Percentiles rank a stretch among this genome's conserved stretches.
Evolutionary conservation across 768 basidiomycete genomes (phyloP).

Genomic region (Tricholoma bakamatsutake): DNA sequence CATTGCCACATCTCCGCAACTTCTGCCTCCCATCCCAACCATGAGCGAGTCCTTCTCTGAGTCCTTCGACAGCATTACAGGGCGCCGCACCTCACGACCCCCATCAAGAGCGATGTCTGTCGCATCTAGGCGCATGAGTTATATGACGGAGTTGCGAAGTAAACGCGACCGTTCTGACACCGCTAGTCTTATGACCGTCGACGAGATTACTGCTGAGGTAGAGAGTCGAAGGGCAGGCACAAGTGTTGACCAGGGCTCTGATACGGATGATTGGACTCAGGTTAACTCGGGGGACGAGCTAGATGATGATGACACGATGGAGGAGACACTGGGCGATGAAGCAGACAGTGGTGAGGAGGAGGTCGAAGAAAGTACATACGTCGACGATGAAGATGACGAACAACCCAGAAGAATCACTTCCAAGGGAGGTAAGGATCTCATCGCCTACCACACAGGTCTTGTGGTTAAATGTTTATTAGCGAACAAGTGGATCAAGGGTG

Average conservation of each 20-base stretch:
- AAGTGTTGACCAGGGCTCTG: conserved; percentile 35
- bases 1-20: conserved; percentile 40
- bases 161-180: conserved; percentile 85
- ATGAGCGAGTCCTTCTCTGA: conserved; percentile 77
- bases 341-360: conserved; percentile 40
- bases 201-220: conserved; percentile 96
- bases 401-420: conserved; percentile 45
- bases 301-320: conserved; percentile 32
- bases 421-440: conserved; percentile 39
- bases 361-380: conserved; percentile 42
- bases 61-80: conserved; percentile 56
- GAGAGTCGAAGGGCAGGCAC: conserved; percentile 62
- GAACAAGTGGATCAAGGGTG: conserved; percentile 96
- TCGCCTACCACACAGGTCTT: neutral
- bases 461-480: conserved; percentile 32
- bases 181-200: conserved; percentile 89
- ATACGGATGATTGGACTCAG: conserved; percentile 69
- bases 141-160: conserved; percentile 74
- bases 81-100: conserved; percentile 24
- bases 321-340: conserved; percentile 43
- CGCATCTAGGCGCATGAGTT: conserved; percentile 67
- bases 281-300: conserved; percentile 48
- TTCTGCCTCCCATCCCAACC: conserved; percentile 75
- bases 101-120: conserved; percentile 41
- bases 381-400: conserved; percentile 34